Evolutionary conservation across 495 filamentous ascomycete genomes (phyloP).

Genomic region (Penicillium longicatenatum): DNA sequence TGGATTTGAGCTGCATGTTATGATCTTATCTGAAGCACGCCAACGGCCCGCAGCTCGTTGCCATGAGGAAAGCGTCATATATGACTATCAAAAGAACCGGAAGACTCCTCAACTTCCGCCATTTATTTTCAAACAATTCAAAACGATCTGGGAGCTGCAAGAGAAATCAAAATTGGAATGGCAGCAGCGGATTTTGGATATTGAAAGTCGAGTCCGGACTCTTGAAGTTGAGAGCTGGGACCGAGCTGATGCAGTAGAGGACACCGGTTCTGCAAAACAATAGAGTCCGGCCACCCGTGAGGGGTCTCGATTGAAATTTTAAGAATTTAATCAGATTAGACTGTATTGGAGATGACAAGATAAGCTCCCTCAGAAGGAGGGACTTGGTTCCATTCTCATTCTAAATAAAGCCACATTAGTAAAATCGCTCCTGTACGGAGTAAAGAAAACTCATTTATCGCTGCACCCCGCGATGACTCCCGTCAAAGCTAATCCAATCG

Average conservation of each 20-base stretch:
- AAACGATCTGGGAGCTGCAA: conserved; percentile 66
- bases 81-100: conserved; percentile 68
- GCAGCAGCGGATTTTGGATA: conserved; percentile 51
- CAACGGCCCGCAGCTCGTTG: conserved; percentile 77
- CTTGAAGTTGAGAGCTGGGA: conserved; percentile 80
- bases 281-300: conserved; percentile 2
- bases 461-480: conserved; percentile 11
- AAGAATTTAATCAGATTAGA: background rate
- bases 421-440: background rate
- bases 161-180: conserved; percentile 55
- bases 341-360: background rate
- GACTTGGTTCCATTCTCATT: background rate
- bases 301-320: no score
- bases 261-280: conserved; percentile 57
- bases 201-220: conserved; percentile 55
- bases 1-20: conserved; percentile 58
- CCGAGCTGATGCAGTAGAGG: conserved; percentile 66
- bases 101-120: conserved; percentile 56
- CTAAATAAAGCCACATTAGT: background rate
- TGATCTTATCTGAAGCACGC: conserved; percentile 78
- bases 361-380: background rate
- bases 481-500: conserved; percentile 13
- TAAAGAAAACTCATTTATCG: background rate
- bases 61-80: conserved; percentile 80
- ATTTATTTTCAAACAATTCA: conserved; percentile 70